phyloP scores from a whole-genome alignment of 73 alveolate genomes.

The Blepharisma stoltei region DNA sequence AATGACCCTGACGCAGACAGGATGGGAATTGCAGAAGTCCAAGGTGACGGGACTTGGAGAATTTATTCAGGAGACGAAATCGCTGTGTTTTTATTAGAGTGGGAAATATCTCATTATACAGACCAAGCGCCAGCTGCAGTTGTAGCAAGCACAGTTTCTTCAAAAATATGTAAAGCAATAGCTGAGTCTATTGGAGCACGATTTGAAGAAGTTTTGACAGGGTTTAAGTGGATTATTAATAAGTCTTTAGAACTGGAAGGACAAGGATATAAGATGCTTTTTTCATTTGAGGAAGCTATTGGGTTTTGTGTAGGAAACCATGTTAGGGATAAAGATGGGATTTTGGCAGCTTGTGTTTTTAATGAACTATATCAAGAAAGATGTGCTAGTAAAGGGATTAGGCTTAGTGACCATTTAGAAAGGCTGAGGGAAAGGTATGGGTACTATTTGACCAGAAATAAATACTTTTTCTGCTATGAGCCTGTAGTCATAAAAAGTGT shows the following conservation, averaged over 20 bases:
- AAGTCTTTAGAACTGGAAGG: conserved; percentile 35
- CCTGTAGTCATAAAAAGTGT: conserved; percentile 5
- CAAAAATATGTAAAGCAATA: conserved; percentile 35
- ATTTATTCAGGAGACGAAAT: conserved; percentile 51
- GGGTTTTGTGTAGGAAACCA: conserved; percentile 59
- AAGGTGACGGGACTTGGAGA: conserved; percentile 40
- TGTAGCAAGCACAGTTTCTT: conserved; percentile 40
- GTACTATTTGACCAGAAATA: background rate
- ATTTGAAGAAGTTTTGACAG: conserved; percentile 45
- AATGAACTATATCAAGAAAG: conserved; percentile 47
- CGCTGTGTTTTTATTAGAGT: conserved; percentile 35
- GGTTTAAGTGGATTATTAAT: conserved; percentile 47
- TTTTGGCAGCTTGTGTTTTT: conserved; percentile 54
- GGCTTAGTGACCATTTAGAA: background rate
- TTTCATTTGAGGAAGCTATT: conserved; percentile 67
- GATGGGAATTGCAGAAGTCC: conserved; percentile 58
- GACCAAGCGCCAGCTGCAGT: conserved; percentile 26
- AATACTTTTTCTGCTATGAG: conserved; percentile 43
- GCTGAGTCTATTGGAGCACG: conserved; percentile 38
- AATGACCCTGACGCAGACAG: conserved; percentile 79
- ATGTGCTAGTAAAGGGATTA: background rate
- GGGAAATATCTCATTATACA: conserved; percentile 4
- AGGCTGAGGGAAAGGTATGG: background rate
- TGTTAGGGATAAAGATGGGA: conserved; percentile 59
- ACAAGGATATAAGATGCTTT: conserved; percentile 44